Evolutionary conservation across 805 yeast species (phyloP).

Genomic region (Lachancea sp.): DNA sequence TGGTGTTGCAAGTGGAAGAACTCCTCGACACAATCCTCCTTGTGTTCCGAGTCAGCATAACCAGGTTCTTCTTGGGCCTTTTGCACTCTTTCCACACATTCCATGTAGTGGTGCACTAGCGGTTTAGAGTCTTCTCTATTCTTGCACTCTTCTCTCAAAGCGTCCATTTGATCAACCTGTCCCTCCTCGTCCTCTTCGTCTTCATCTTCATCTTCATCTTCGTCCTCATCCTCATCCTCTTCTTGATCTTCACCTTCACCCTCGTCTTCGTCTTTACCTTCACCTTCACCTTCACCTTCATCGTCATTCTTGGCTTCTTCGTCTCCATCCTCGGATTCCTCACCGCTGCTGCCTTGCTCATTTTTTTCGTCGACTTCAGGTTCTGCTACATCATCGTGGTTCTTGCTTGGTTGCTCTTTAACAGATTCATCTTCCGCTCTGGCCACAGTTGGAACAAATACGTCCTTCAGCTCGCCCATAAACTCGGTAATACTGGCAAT

Average conservation of each 20-base stretch:
- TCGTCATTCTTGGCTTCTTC: conserved; percentile 2
- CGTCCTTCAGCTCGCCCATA: conserved; percentile 65
- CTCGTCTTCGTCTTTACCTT: conserved; percentile 11
- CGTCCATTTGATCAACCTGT: conserved; percentile 58
- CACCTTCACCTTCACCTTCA: conserved; percentile 1
- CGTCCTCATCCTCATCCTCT: conserved; percentile 33
- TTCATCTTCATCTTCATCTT: conserved; percentile 44
- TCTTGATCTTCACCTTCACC: conserved; percentile 28
- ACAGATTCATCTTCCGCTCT: conserved; percentile 52
- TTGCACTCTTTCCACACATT: conserved; percentile 93
- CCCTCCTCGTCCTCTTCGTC: conserved; percentile 68
- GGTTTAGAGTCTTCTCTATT: conserved; percentile 62
- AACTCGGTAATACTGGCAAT: conserved; percentile 35
- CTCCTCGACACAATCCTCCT: conserved; percentile 98
- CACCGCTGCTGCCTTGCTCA: neutral
- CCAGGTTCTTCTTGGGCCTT: conserved; percentile 78
- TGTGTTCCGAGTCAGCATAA: conserved; percentile 71
- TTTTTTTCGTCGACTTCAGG: neutral
- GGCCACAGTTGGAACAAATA: conserved; percentile 71
- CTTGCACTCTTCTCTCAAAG: conserved; percentile 61
- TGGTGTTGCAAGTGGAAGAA: conserved; percentile 96
- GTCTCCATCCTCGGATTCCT: conserved; percentile 5
- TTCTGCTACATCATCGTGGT: conserved; percentile 1
- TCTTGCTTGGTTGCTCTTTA: conserved; percentile 22
- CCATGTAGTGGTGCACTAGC: conserved; percentile 82